Conservation (phyloP, 352 stramenopile species). For the Globisporangium perplexum region DNA sequence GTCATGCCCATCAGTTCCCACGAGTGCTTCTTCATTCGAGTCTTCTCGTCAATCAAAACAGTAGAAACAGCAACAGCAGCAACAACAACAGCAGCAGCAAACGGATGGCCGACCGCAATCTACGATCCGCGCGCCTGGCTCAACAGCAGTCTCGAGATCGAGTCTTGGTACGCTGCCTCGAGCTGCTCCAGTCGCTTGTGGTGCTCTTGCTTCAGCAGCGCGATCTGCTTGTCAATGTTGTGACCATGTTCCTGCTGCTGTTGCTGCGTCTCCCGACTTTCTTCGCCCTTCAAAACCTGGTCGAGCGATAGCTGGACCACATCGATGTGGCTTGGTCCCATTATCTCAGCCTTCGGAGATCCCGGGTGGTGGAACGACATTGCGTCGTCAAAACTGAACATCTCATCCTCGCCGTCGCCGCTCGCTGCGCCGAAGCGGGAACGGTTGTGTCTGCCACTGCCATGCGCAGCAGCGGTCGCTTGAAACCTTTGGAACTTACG, state of each 20-base stretch:
- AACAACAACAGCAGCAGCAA: background rate
- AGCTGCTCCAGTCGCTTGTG: constrained; percentile 22
- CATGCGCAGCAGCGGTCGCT: background rate
- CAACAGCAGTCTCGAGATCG: constrained; percentile 22
- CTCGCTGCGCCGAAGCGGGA: constrained; percentile 3
- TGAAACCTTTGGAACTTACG: constrained; percentile 16
- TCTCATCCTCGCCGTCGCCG: constrained; percentile 20
- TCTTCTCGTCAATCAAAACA: background rate
- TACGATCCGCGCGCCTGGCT: constrained; percentile 9
- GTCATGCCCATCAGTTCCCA: constrained; percentile 7
- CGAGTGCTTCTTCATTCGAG: too few relatives aligned
- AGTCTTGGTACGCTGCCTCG: constrained; percentile 34
- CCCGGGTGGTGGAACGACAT: background rate
- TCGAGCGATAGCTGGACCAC: constrained; percentile 14
- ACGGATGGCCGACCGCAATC: background rate
- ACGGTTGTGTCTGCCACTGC: constrained; percentile 2
- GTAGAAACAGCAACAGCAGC: background rate
- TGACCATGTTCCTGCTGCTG: background rate
- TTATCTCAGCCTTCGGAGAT: background rate
- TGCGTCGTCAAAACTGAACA: constrained; percentile 11
- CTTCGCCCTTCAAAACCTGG: constrained; percentile 6
- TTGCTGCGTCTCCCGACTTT: too few relatives aligned
- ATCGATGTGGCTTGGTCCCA: constrained; percentile 10
- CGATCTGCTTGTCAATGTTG: constrained; percentile 31
- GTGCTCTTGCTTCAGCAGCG: constrained; percentile 24